phyloP scores from a whole-genome alignment of 495 filamentous ascomycete genomes.

The Hypoxylon subgilvum region DNA sequence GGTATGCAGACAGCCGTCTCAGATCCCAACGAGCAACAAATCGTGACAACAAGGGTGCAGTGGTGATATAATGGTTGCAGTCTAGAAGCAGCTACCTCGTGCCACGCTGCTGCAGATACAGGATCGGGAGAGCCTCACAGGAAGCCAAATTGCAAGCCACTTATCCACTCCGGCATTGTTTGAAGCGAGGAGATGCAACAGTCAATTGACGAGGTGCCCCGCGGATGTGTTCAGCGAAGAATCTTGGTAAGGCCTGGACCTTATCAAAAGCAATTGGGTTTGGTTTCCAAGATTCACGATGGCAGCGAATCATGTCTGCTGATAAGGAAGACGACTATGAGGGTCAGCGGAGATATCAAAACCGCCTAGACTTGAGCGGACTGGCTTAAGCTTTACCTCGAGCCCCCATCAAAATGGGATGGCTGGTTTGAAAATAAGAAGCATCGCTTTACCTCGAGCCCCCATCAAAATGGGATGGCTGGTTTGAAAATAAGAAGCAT shows the following conservation, averaged over 20 bases:
- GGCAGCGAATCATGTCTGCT: slow-evolving; percentile 38
- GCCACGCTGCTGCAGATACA: slow-evolving; percentile 7
- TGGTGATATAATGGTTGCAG: slow-evolving; percentile 18
- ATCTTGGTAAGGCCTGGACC: slow-evolving; percentile 7
- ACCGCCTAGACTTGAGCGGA: slow-evolving; percentile 30
- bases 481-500: slow-evolving; percentile 21
- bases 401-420: slow-evolving; percentile 34
- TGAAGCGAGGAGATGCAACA: slow-evolving; percentile 34
- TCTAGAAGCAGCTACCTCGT: slow-evolving; percentile 11
- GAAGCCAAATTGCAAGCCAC: slow-evolving; percentile 4
- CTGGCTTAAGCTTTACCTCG: slow-evolving; percentile 19
- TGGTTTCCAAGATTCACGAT: slow-evolving; percentile 22
- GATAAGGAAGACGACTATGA: slow-evolving; percentile 32
- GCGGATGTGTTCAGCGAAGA: slow-evolving; percentile 29
- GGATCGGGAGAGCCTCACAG: slow-evolving; percentile 16
- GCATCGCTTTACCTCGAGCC: too few relatives aligned
- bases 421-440: too few relatives aligned
- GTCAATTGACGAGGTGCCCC: slow-evolving; percentile 27
- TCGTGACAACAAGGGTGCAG: slow-evolving; percentile 25
- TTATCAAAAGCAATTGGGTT: slow-evolving; percentile 38
- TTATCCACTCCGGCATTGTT: slow-evolving; percentile 6
- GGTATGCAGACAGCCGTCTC: slow-evolving; percentile 20
- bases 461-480: slow-evolving; percentile 11
- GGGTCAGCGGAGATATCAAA: slow-evolving; percentile 42
- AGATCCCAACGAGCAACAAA: slow-evolving; percentile 12